Base-by-base conservation (phyloP, 257 asterid genomes). In the Salvia splendens region DNA sequence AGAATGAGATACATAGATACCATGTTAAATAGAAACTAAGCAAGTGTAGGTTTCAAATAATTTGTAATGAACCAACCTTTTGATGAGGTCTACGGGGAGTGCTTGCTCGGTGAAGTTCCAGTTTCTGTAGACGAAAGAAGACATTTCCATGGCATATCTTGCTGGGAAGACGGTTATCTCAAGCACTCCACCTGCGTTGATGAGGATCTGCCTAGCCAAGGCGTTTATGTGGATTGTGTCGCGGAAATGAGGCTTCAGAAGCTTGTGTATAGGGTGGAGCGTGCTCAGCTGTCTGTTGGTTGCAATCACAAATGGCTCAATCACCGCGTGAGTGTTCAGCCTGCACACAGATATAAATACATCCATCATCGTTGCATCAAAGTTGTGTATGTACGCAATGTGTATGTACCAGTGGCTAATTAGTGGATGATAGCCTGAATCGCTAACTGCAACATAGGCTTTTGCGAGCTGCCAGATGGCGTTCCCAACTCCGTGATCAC, bases 401-500 rank as follows among this genome's bases (percentile, higher is more conserved):
- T 62, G 16, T 61, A 0, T 72, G 83, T 79, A 92, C 98, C 97
- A 93, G 83, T 93, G 99, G 85, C 97, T 86, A 43, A 93, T 76
- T 76, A 93, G 96, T 75, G 90, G 99, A 73, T 93, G 99, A 75
- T 78, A 85, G 70, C 97, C 99, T 0, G 99, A 85, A 67, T 93
- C 99, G 24, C 90, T 93, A 5, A 93, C 95, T 12, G 94, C 89
- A 15, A 80, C 97, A 64, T 93, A 90, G 60, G 99, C 99, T 77
- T 93, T 93, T 0, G 96, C 95, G 10, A 93, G 86, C 85, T 93
- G 99, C 99, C 99, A 93, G 41, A 93, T 68, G 8, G 86, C 75
- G 12, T 78, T 81, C 15, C 80, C 87, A 12, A 85, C 74, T 58
- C 94, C 95, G 5, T 88, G 68, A 11, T 85, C 75, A 16, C 84